Percentiles rank a stretch among this genome's conserved stretches.
Evolutionary conservation across 768 basidiomycete species (phyloP).

Genomic region (Tulasnella sp.): DNA sequence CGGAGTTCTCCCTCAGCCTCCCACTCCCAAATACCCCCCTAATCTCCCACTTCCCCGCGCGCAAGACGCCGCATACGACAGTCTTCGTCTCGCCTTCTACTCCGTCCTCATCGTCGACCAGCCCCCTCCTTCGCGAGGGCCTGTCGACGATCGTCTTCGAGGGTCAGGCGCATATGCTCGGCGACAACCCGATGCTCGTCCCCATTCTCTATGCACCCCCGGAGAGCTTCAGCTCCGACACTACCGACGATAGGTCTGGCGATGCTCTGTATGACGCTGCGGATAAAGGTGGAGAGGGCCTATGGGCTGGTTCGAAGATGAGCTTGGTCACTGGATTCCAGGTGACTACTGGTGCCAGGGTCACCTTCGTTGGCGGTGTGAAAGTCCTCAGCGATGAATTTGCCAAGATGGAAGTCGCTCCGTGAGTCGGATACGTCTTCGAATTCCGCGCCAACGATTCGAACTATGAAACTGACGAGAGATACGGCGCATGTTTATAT

Average conservation of each 20-base stretch:
- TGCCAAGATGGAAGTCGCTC: slow-evolving; percentile 48
- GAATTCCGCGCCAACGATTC: no score
- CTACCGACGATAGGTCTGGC: slow-evolving; percentile 36
- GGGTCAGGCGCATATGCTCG: slow-evolving; percentile 52
- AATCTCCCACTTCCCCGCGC: slow-evolving; percentile 74
- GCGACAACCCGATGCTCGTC: slow-evolving; percentile 65
- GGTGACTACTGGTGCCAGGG: slow-evolving; percentile 60
- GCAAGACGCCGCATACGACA: slow-evolving; percentile 49
- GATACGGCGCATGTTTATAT: background rate
- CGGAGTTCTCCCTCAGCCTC: slow-evolving; percentile 86
- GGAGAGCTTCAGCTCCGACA: slow-evolving; percentile 65
- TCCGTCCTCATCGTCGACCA: slow-evolving; percentile 26
- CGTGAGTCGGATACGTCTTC: slow-evolving; percentile 34
- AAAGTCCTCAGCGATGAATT: slow-evolving; percentile 71
- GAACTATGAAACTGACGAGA: background rate
- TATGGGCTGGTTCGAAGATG: slow-evolving; percentile 71
- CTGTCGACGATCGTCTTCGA: slow-evolving; percentile 63
- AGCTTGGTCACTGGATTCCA: slow-evolving; percentile 85
- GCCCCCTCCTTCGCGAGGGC: slow-evolving; percentile 35
- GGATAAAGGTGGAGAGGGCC: slow-evolving; percentile 64
- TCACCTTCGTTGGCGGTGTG: slow-evolving; percentile 71
- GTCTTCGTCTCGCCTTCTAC: slow-evolving; percentile 55
- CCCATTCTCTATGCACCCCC: slow-evolving; percentile 70
- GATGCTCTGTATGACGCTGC: slow-evolving; percentile 58
- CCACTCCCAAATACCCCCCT: slow-evolving; percentile 76